Evolutionary conservation across 2,329 filamentous ascomycete genomes (phyloP), one percentile per base, ranked within the genome.

Genomic region (Chrysosporium queenslandicum): DNA sequence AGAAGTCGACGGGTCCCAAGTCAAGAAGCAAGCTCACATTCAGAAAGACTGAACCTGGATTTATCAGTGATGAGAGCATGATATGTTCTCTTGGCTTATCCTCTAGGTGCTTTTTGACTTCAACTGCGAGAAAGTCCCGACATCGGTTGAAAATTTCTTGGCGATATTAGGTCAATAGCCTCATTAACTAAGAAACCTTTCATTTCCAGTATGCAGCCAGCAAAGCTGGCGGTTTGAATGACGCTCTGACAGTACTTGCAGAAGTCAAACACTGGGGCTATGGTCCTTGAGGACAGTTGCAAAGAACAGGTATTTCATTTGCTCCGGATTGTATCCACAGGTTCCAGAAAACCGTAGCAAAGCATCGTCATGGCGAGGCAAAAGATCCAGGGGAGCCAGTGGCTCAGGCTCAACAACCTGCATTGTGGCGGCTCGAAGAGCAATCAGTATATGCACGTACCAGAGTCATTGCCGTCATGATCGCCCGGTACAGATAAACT

Each of bases 401-500:
- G 27, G 27, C 27, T 29, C 5, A 29, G 9, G 27, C 27, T 29
- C 27, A n/a, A n/a, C n/a, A n/a, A n/a, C 7, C 14, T 36, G n/a
- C 8, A 36, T 36, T 4, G 7, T n/a, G 32, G 14, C 14, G 32
- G 4, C 12, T 36, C 14, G 32, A n/a, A 36, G 7, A n/a, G 5
- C 39, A 9, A 18, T n/a, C n/a, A n/a, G n/a, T n/a, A n/a, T 29
- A 9, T 5, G 27, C 27, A 29, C 27, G 27, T 4, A 29, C 27
- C 4, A 29, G 34, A 50, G 47, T 50, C 47, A 42, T 50, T 18
- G 25, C 16, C 37, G 37, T 42, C 27, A 50, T 42, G 47, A 50
- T 42, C 46, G 46, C 21, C 46, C 23, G 16, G 23, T 7, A 30
- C 14, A 20, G 8, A 23, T 16, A 9, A 8, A 16, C 32, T 50